Conservation (phyloP, 2,329 filamentous ascomycete genomes). For the Nigrospora osmanthi region DNA sequence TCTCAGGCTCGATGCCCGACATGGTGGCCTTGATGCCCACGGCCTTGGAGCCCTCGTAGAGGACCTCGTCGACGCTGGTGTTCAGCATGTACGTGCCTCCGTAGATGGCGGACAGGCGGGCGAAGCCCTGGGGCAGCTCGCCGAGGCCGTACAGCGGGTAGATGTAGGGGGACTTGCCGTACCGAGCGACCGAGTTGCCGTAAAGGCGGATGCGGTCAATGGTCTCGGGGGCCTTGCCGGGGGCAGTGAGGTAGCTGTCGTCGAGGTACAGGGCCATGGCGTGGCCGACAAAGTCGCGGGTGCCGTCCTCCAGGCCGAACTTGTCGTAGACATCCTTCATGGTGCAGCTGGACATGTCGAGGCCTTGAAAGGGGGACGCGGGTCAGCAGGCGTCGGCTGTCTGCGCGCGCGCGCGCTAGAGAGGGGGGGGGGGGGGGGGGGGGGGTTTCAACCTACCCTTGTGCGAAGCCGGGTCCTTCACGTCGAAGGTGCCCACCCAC, state of each 20-base stretch:
- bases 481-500: conserved; percentile 84
- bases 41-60: conserved; percentile 81
- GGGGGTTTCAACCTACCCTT: conserved; percentile 69
- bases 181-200: conserved; percentile 93
- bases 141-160: conserved; percentile 97
- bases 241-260: conserved; percentile 73
- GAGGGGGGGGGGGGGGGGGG: too few species aligned
- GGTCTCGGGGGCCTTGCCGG: conserved; percentile 71
- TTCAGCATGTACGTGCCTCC: conserved; percentile 99
- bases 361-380: conserved; percentile 41
- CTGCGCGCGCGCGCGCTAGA: too few species aligned
- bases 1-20: conserved; percentile 72
- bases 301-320: conserved; percentile 82
- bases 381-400: background rate
- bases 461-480: conserved; percentile 76
- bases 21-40: conserved; percentile 96
- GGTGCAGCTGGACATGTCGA: conserved; percentile 69
- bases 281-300: conserved; percentile 94
- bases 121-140: conserved; percentile 95
- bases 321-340: conserved; percentile 99
- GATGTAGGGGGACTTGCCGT: conserved; percentile 98
- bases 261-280: conserved; percentile 95
- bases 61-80: conserved; percentile 82
- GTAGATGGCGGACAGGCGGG: conserved; percentile 94
- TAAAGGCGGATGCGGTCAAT: conserved; percentile 92